These are phyloP conservation scores for Avena atlantica DNA, from an alignment of 176 grass and related monocot species.

Conservation along the genomic window DNA sequence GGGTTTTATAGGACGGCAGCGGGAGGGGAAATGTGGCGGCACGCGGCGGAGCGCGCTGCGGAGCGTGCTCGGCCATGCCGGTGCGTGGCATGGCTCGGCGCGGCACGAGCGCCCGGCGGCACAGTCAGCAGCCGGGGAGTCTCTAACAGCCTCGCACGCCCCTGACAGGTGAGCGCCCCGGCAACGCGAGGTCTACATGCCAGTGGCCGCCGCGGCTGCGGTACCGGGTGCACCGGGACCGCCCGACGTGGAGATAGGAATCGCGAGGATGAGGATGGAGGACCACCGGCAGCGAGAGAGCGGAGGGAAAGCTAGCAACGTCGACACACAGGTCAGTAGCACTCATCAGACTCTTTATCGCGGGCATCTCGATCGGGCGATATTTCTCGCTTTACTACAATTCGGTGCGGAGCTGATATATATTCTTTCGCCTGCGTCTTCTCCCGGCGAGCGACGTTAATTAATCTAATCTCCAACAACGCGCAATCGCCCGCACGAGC, in stretches of 20 bases:
- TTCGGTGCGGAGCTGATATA: slow-evolving; percentile 16
- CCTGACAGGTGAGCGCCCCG: slow-evolving; percentile 40
- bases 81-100: slow-evolving; percentile 39
- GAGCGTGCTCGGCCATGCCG: slow-evolving; percentile 49
- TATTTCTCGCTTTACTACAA: not conserved
- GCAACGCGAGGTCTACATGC: not conserved
- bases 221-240: not conserved
- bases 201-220: slow-evolving; percentile 21
- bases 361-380: slow-evolving; percentile 19
- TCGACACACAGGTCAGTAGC: slow-evolving; percentile 11
- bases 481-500: not conserved
- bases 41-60: slow-evolving; percentile 39
- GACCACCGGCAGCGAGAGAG: slow-evolving; percentile 9
- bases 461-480: not conserved
- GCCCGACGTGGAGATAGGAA: slow-evolving; percentile 33
- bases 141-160: not conserved
- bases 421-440: not conserved
- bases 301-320: not conserved
- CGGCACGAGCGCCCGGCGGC: slow-evolving; percentile 14
- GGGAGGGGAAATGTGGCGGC: slow-evolving; percentile 41
- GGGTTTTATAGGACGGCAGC: slow-evolving; percentile 59
- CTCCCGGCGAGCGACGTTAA: not conserved
- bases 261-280: slow-evolving; percentile 9
- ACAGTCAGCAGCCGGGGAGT: slow-evolving; percentile 2
- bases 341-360: slow-evolving; percentile 1